A percentile compares a stretch with the other conserved stretches of the same genome.
These are phyloP conservation scores for Cylindrotheca fusiformis DNA, from an alignment of 108 stramenopile genomes.

Conservation along the genomic window DNA sequence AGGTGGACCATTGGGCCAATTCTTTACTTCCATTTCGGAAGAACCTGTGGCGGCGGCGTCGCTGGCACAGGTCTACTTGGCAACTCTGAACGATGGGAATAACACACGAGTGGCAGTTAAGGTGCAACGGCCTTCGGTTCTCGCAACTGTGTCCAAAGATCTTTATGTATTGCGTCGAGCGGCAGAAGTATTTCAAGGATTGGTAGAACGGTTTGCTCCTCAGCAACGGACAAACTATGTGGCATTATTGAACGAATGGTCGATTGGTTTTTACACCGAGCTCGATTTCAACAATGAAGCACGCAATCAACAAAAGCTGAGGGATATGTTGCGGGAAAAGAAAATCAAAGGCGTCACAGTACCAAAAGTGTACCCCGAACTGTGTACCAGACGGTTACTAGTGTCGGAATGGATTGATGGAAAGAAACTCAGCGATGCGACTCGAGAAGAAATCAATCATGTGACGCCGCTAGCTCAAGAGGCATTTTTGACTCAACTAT, in stretches of 20 bases:
- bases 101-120: conserved; percentile 86
- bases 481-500: conserved; percentile 82
- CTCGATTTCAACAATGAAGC: conserved; percentile 80
- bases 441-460: conserved; percentile 52
- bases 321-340: conserved; percentile 54
- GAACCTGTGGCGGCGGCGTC: conserved; percentile 89
- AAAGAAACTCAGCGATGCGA: conserved; percentile 62
- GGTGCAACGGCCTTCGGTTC: conserved; percentile 82
- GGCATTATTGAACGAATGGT: conserved; percentile 84
- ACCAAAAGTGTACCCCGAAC: conserved; percentile 68
- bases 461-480: conserved; percentile 83
- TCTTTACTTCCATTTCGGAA: conserved; percentile 83
- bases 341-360: conserved; percentile 74
- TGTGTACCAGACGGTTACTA: conserved; percentile 76
- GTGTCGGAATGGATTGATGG: conserved; percentile 92
- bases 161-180: conserved; percentile 86
- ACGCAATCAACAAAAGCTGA: conserved; percentile 66
- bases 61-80: conserved; percentile 87
- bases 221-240: conserved; percentile 88
- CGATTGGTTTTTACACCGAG: conserved; percentile 88
- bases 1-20: conserved; percentile 78
- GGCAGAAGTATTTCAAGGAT: conserved; percentile 86
- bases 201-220: conserved; percentile 85
- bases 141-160: conserved; percentile 83
- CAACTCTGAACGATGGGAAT: conserved; percentile 72